Base-by-base conservation (phyloP, 2,329 filamentous ascomycete genomes). In the Ophiostoma sp. region DNA sequence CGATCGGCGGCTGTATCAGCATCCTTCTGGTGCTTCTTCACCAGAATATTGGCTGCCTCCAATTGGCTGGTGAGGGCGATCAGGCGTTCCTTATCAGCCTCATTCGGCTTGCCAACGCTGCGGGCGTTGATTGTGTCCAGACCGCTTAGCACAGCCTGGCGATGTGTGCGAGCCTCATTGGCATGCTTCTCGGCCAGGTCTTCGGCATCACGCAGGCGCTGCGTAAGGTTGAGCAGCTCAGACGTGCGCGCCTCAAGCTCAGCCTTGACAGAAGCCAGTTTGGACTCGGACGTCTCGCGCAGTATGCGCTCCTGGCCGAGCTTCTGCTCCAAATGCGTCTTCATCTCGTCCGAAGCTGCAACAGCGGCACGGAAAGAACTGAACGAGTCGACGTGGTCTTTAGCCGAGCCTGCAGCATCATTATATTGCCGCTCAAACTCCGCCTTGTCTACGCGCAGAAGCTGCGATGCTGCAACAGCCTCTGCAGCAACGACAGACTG, bases 1-100 rank as follows among this genome's bases (percentile, higher is more conserved):
- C 93, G 96, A 75, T 97, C 93, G 0, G 92, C 90, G 3, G 93
- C 93, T 40, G 84, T 80, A 76, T 99, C 92, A 0, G 93, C 94
- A 69, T 96, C 93, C 70, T 89, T 84, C 77, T 97, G 93, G 73
- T 97, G 96, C 75, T 92, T 92, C 77, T 90, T 91, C 41, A 93
- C 92, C 76, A 98, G 81, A 1, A 83, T 83, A 74, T 92, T 96
- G 16, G 94, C 91, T 60, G 89, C 81, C 71, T 89, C 85, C 14
- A 97, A 82, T 76, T 98, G 95, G 62, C 87, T 85, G 76, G 96
- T 91, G 5, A 99, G 83, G 40, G 90, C 89, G 5, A 79, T 77
- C 44, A 94, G 81, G 45, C 92, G 89, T 73, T 92, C 89, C 47
- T 86, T 79, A 68, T 87, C 83, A 1, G 79, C 81, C 49, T 81